Evolutionary conservation across 345 rosid genomes (phyloP), one percentile per base, ranked within the genome.

Genomic region (Salix brachista): DNA sequence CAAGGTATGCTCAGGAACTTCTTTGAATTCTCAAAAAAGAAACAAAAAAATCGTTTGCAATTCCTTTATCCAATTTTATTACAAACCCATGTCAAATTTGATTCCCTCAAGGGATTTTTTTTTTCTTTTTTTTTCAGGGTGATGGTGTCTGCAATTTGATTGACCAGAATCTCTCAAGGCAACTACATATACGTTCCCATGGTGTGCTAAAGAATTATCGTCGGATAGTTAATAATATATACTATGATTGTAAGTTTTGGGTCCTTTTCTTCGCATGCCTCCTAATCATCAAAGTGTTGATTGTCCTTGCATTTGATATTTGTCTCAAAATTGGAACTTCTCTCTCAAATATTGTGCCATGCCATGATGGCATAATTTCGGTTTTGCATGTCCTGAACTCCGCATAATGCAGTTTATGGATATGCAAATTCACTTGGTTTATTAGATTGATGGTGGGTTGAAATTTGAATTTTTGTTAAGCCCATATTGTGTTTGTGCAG

Each of bases 1-100:
- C 75, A 78, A 79, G 84, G 86, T 85, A 71, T 67, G 76, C 32
- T 70, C 7, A 65, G 52, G 72, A 75, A 32, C 36, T 42, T 75
- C 26, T 58, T 58, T 58, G 28, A 34, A 58, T 23, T 58, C 28
- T 58, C 25, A 58, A 58, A 58, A 58, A 58, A 19, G 25, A 54
- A 21, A 6, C 1, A 56, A 56, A 3, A 54, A n/a, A 58, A 12
- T 21, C 21, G 60, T 48, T 13, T 32, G 14, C 37, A 18, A 62
- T 30, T 76, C 61, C 37, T 21, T 18, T 36, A 5, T 44, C 36
- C 74, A 71, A 36, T 66, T 66, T 65, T 67, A 18, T 21, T 25
- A 9, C 30, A 36, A 54, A 50, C 56, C 52, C 39, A n/a, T 32
- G 17, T 42, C 5, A 23, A 58, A 10, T 10, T 58, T n/a, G 5